Evolutionary conservation across 306 rosid species (phyloP).

Genomic region (Vigna trinervia): DNA sequence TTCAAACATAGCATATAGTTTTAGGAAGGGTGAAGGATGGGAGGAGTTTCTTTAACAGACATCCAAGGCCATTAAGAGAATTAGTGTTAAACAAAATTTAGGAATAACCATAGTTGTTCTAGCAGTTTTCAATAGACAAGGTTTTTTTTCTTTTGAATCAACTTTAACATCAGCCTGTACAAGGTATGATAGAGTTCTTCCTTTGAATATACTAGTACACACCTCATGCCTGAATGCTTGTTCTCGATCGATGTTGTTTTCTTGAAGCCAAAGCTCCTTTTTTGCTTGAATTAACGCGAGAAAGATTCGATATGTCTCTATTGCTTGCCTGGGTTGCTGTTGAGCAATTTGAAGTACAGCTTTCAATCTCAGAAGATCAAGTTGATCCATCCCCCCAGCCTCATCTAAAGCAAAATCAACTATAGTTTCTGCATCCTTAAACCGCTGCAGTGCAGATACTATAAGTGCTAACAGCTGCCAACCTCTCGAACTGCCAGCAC

Average conservation of each 20-base stretch:
- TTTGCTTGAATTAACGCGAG: constrained; percentile 73
- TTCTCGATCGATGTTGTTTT: constrained; percentile 46
- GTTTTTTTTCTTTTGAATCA: constrained; percentile 22
- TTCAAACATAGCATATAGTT: not conserved
- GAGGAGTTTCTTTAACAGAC: constrained; percentile 1
- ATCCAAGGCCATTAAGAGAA: not conserved
- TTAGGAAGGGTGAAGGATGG: not conserved
- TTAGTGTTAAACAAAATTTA: not conserved
- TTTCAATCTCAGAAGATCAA: constrained; percentile 74
- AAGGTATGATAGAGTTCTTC: constrained; percentile 17
- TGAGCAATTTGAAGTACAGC: constrained; percentile 78
- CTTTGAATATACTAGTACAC: constrained; percentile 13
- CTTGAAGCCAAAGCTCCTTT: constrained; percentile 54
- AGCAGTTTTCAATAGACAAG: constrained; percentile 8
- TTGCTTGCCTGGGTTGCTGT: constrained; percentile 81
- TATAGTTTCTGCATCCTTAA: constrained; percentile 74
- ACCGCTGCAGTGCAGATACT: constrained; percentile 72
- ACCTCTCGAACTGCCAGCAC: constrained; percentile 68
- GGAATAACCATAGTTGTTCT: not conserved
- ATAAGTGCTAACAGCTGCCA: constrained; percentile 75
- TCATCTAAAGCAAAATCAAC: constrained; percentile 86
- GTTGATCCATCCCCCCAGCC: constrained; percentile 66
- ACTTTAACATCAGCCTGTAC: constrained; percentile 16
- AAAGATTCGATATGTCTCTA: constrained; percentile 81
- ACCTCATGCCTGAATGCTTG: constrained; percentile 47